Evolutionary conservation across 179 eudicot species (phyloP).

Genomic region (Beta lomatogona): DNA sequence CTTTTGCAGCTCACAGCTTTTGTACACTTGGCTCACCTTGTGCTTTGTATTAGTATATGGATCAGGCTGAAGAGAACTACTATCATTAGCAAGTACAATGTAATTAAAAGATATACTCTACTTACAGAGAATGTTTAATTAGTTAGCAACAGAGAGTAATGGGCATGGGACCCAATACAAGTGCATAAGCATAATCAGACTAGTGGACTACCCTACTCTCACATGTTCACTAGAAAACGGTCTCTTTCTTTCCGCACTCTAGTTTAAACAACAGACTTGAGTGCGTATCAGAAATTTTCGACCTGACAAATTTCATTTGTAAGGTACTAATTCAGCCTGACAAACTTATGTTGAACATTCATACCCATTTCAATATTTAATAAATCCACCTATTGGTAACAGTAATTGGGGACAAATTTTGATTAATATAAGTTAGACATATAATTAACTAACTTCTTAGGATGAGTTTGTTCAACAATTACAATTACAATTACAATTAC

Average conservation of each 20-base stretch:
- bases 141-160: too few species aligned
- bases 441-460: not conserved
- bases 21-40: constrained; percentile 32
- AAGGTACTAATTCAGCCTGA: too few species aligned
- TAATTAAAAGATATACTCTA: not conserved
- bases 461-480: not conserved
- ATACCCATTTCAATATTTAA: not conserved
- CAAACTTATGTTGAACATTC: too few species aligned
- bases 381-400: too few species aligned
- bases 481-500: not conserved
- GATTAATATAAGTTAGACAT: not conserved
- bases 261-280: not conserved
- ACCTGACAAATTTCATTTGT: not conserved
- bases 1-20: constrained; percentile 47
- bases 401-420: too few species aligned
- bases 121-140: too few species aligned
- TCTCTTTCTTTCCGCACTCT: too few species aligned
- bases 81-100: too few species aligned
- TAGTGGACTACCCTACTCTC: too few species aligned
- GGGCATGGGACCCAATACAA: too few species aligned
- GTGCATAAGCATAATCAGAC: too few species aligned
- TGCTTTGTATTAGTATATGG: constrained; percentile 26
- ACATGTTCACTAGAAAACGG: too few species aligned
- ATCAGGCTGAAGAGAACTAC: constrained; percentile 29
- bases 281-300: not conserved